Percentiles rank a stretch among this genome's conserved stretches.
Conservation (phyloP, 148 eudicot genomes). For the Mesembryanthemum crystallinum region DNA sequence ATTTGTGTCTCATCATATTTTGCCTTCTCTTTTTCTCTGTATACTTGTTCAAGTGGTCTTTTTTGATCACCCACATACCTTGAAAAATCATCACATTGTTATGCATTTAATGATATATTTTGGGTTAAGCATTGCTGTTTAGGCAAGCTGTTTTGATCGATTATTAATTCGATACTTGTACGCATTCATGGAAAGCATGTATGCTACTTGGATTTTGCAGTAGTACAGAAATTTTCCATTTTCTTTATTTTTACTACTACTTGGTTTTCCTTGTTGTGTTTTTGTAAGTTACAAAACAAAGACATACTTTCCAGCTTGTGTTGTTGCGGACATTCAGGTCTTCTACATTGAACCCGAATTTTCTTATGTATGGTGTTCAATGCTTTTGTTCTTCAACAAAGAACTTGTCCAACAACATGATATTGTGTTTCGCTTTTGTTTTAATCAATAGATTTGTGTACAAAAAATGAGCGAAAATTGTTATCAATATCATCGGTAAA, state of each 20-base stretch:
- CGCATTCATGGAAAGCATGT: constrained; percentile 22
- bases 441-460: no score
- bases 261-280: background rate
- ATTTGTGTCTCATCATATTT: constrained; percentile 28
- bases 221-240: constrained; percentile 19
- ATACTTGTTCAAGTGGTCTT: constrained; percentile 29
- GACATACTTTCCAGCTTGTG: background rate
- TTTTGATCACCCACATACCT: constrained; percentile 31
- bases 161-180: constrained; percentile 5
- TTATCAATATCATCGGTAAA: no score
- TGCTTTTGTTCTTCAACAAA: background rate
- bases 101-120: constrained; percentile 26
- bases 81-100: constrained; percentile 31
- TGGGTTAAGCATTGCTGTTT: constrained; percentile 26
- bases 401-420: no score
- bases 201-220: constrained; percentile 26
- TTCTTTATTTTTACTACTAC: constrained; percentile 7
- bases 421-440: no score
- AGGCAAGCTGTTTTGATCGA: constrained; percentile 21
- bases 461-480: no score
- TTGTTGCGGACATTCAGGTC: constrained; percentile 11
- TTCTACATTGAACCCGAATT: background rate
- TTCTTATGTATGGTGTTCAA: constrained; percentile 2
- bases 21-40: constrained; percentile 10
- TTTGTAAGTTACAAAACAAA: constrained; percentile 7